Base-by-base conservation (phyloP, 2,329 filamentous ascomycete genomes). In the Trichoderma hamatum region DNA sequence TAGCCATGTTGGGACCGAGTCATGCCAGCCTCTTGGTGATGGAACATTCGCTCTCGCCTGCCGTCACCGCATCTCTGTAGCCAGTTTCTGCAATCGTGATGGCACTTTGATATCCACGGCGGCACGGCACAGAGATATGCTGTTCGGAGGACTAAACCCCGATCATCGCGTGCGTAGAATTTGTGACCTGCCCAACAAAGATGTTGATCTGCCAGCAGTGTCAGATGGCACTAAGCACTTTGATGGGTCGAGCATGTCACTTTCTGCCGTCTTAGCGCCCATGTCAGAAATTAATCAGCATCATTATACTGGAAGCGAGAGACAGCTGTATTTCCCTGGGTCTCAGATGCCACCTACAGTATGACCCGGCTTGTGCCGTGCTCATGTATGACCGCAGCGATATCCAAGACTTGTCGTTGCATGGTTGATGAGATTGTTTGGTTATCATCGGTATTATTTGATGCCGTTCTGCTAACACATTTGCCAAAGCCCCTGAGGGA, bases 241-340 rank as follows among this genome's bases (percentile, higher is more conserved):
- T 28, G 26, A 54, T 32, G 36, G 63, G 9, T 19, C n/a, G 49
- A 67, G 16, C 26, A 19, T 39, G 26, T 58, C 16, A 16, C 13
- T 26, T 34, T 55, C 46, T 59, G n/a, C 16, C n/a, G 60, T 51
- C 21, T 68, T 67, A 51, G 64, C 54, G 64, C 28, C 64, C 26
- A 43, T 16, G 64, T 59, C 54, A 51, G 64, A 59, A 58, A 67
- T 66, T 55, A 56, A 56, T 30, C 62, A 66, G 36, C 62, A 21
- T 34, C 19, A 56, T 16, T 26, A 21, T 32, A 19, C 54, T 39
- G 21, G 36, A 34, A 66, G 52, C 52, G 51, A 66, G 63, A 66
- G 63, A 66, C 63, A 49, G 26, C 19, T 65, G 62, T n/a, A 65
- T 46, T 65, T 65, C 51, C 34, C 19, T 28, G 24, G 28, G 62